These are phyloP conservation scores for Alloteropsis semialata DNA, from an alignment of 176 grass and related monocot species.

Conservation along the genomic window DNA sequence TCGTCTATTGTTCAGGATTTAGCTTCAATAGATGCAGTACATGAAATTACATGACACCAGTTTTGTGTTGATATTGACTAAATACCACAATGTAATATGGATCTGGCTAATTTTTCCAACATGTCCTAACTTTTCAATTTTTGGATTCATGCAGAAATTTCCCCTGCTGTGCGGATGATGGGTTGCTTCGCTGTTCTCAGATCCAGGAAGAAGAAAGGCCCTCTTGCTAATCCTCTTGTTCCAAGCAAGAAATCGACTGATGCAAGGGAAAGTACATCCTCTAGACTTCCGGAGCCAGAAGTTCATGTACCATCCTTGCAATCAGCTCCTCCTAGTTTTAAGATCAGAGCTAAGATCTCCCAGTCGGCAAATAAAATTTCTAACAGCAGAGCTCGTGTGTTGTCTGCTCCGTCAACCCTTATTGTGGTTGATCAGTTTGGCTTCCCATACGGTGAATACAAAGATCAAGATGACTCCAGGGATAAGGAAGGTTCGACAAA, in stretches of 20 bases:
- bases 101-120: constrained; percentile 7
- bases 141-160: constrained; percentile 21
- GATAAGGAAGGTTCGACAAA: constrained; percentile 46
- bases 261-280: constrained; percentile 48
- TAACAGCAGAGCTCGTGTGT: constrained; percentile 58
- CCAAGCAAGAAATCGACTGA: constrained; percentile 36
- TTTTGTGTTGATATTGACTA: constrained; percentile 16
- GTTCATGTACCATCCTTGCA: constrained; percentile 69
- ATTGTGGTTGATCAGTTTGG: constrained; percentile 65
- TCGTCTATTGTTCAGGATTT: not conserved
- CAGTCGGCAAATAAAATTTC: constrained; percentile 43
- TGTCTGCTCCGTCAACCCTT: constrained; percentile 82
- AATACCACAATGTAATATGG: not conserved
- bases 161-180: constrained; percentile 44
- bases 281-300: constrained; percentile 83
- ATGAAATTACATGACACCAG: not conserved
- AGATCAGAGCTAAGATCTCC: constrained; percentile 54
- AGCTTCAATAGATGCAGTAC: constrained; percentile 10
- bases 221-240: constrained; percentile 24
- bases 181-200: constrained; percentile 88
- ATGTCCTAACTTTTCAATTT: not conserved
- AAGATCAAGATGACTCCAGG: constrained; percentile 68
- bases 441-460: constrained; percentile 47
- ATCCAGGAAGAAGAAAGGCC: constrained; percentile 73
- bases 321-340: constrained; percentile 96